Conservation (phyloP, 169 alveolate species). For the Plasmodium malariae region DNA sequence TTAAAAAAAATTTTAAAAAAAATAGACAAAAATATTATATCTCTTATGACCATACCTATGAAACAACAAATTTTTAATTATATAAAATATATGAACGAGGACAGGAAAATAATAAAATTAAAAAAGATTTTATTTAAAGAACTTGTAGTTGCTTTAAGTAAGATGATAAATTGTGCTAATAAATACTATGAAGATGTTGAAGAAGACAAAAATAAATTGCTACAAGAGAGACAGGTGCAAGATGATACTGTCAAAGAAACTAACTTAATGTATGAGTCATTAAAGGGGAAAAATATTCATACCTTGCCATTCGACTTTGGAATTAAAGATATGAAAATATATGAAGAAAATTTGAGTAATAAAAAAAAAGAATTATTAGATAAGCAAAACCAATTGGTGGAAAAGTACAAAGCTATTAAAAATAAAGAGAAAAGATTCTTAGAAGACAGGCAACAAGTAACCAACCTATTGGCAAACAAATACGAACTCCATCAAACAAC, state of each 20-base stretch:
- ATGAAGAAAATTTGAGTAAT: constrained; percentile 22
- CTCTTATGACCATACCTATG: constrained; percentile 66
- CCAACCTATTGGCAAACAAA: constrained; percentile 14
- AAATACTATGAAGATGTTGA: neutral
- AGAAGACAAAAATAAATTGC: constrained; percentile 6
- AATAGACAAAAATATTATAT: constrained; percentile 29
- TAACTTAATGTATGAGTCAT: constrained; percentile 36
- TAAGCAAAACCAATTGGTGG: constrained; percentile 31
- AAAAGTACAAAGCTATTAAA: constrained; percentile 25
- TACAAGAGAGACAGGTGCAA: neutral
- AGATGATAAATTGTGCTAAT: constrained; percentile 25
- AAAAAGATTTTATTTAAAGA: constrained; percentile 39
- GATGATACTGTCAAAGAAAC: constrained; percentile 32
- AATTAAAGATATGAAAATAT: constrained; percentile 61
- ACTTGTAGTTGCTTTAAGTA: neutral
- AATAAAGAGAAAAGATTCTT: constrained; percentile 25
- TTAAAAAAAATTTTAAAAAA: constrained; percentile 18
- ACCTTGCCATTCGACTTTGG: constrained; percentile 64
- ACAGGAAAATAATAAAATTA: constrained; percentile 10
- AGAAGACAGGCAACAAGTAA: constrained; percentile 46
- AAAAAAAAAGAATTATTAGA: constrained; percentile 45
- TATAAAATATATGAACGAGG: constrained; percentile 26
- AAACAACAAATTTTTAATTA: constrained; percentile 38
- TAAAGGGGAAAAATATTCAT: constrained; percentile 45
- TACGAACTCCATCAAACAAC: constrained; percentile 50